A percentile compares a stretch with the other conserved stretches of the same genome.
Conservation (phyloP, 495 filamentous ascomycete species). For the Penicillium angulare region DNA sequence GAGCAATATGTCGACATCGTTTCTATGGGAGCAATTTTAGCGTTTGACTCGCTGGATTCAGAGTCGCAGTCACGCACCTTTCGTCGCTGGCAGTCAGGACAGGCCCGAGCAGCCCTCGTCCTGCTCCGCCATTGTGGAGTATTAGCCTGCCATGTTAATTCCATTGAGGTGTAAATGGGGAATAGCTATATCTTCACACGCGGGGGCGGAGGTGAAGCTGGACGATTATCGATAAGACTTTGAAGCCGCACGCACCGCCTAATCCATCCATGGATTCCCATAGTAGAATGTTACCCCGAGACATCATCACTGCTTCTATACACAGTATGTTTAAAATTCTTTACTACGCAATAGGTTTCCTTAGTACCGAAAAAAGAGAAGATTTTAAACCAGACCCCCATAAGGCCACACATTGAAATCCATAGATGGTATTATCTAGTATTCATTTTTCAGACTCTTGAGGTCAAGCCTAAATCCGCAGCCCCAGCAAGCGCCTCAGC, state of each 20-base stretch:
- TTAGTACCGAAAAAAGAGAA: too few species aligned
- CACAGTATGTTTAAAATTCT: too few species aligned
- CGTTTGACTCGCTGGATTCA: background rate
- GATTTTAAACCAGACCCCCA: too few species aligned
- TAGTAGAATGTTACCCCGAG: too few species aligned
- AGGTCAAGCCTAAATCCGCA: constrained; percentile 11
- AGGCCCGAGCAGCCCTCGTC: constrained; percentile 33
- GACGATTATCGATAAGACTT: too few species aligned
- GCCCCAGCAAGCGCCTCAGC: constrained; percentile 18
- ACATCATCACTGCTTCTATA: too few species aligned
- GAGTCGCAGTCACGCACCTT: constrained; percentile 25
- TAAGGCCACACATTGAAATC: background rate
- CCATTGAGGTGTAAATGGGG: constrained; percentile 25
- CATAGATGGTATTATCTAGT: constrained; percentile 5
- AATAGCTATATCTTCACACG: too few species aligned
- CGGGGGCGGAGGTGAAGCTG: too few species aligned
- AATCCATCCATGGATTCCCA: too few species aligned
- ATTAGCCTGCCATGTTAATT: constrained; percentile 40
- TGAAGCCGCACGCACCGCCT: too few species aligned
- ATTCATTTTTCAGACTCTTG: constrained; percentile 16
- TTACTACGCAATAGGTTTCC: too few species aligned
- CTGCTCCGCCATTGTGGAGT: constrained; percentile 36
- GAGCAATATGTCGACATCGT: constrained; percentile 32
- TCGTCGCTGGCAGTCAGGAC: constrained; percentile 33
- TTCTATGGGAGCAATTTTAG: constrained; percentile 24